Percentiles rank a stretch among this genome's conserved stretches.
These are phyloP conservation scores for Talaromyces sp. DNA, from an alignment of 2,329 filamentous ascomycete species.

Conservation along the genomic window DNA sequence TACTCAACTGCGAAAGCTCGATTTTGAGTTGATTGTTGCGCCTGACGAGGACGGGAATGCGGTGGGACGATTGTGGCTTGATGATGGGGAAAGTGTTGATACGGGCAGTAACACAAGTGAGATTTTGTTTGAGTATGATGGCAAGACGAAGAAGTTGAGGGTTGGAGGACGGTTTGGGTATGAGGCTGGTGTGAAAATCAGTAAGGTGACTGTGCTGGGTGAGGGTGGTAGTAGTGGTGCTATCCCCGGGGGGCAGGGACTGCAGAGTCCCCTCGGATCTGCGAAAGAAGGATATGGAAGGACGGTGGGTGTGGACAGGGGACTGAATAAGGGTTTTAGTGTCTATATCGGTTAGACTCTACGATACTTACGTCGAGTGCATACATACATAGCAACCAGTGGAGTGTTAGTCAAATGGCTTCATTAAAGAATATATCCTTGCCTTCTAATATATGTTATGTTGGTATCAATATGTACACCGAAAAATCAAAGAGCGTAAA, in stretches of 20 bases:
- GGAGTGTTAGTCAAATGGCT: not conserved
- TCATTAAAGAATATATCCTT: slow-evolving; percentile 4
- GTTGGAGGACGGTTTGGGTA: slow-evolving; percentile 31
- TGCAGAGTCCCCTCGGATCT: not conserved
- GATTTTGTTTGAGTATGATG: slow-evolving; percentile 54
- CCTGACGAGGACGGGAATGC: slow-evolving; percentile 39
- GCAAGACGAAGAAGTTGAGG: slow-evolving; percentile 46
- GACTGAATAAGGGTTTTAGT: slow-evolving; percentile 2
- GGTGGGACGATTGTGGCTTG: slow-evolving; percentile 12
- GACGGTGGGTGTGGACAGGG: not conserved
- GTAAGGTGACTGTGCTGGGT: slow-evolving; percentile 34
- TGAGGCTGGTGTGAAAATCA: slow-evolving; percentile 28
- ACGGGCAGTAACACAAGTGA: slow-evolving; percentile 48
- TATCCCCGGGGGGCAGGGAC: not conserved
- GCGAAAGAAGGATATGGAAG: not conserved
- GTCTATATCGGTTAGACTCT: slow-evolving; percentile 8
- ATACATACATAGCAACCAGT: too few relatives aligned
- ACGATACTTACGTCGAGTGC: too few relatives aligned
- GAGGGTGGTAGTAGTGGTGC: not conserved
- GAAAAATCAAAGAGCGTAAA: not conserved
- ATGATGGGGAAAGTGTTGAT: slow-evolving; percentile 17
- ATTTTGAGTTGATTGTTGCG: slow-evolving; percentile 70
- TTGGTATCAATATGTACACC: slow-evolving; percentile 15
- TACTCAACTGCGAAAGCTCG: slow-evolving; percentile 57
- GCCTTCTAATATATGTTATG: not conserved